Evolutionary conservation across 129 eudicot species (phyloP), one percentile per base, ranked within the genome.

Genomic region (Heracleum sosnowskyi): DNA sequence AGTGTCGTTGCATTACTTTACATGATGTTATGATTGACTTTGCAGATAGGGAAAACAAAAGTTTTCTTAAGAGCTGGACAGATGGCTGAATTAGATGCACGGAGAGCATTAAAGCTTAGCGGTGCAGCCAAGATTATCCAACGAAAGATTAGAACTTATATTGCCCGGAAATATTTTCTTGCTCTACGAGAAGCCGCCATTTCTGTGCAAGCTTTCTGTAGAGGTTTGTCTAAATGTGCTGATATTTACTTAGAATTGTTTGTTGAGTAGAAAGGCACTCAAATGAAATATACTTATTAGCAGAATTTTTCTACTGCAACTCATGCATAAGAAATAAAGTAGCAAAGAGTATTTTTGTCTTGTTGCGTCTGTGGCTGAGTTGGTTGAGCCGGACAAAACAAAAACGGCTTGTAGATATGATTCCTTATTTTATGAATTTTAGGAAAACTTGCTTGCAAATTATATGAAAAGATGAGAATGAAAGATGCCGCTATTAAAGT

Each of bases 11-110:
- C 73, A 68, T 76, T 26, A n/a, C n/a, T n/a, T n/a, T n/a, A 34
- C 79, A 40, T 79, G 46, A 68, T 22, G 69, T 84, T 47, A 72
- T 79, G 29, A 53, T 75, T 79, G 81, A 66, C 64, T 75, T 85
- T 84, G 78, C 93, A 95, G 99, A 88, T 88, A 49, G 99, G 99
- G 34, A 95, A 90, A 90, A 87, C 99, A 69, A 95, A 95, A 85
- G 90, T 92, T 80, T 95, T 95, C 55, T 80, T 95, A 74, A 87
- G 99, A 89, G 97, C 99, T 79, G 99, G 99, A 83, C 99, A 95
- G 83, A 95, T 95, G 99, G 97, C 97, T 70, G 99, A 90, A 28
- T 82, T 95, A 81, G 97, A 95, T 87, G 91, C 94, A 42, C 82
- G 80, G n/a, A 90, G 97, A 85, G 92, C 97, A 41, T 85, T 84